These are phyloP conservation scores for Erysimum cheiranthoides DNA, from an alignment of 345 rosid species.

Conservation along the genomic window DNA sequence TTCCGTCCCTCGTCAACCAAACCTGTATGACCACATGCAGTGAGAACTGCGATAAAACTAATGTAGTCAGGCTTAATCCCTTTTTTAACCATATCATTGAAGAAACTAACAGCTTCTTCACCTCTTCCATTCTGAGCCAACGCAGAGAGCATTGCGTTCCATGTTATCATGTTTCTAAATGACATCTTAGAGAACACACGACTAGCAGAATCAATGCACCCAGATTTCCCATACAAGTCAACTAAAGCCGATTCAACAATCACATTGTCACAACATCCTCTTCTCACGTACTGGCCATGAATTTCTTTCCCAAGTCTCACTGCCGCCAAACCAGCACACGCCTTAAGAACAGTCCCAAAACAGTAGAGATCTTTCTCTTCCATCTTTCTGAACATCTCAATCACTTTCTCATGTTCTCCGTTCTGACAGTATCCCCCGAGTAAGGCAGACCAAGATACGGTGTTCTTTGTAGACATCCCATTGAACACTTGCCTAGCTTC, in stretches of 20 bases:
- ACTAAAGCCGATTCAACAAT: conserved; percentile 88
- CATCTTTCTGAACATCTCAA: conserved; percentile 66
- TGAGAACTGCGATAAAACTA: conserved; percentile 82
- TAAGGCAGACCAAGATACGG: conserved; percentile 84
- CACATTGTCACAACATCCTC: conserved; percentile 72
- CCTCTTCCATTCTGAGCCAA: conserved; percentile 91
- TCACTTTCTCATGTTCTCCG: conserved; percentile 61
- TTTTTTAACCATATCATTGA: conserved; percentile 58
- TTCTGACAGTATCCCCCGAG: conserved; percentile 85
- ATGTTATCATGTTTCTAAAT: conserved; percentile 67
- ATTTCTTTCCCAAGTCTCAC: conserved; percentile 82
- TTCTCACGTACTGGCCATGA: conserved; percentile 84
- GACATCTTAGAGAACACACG: conserved; percentile 59
- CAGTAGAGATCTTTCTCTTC: conserved; percentile 66
- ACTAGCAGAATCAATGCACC: conserved; percentile 68
- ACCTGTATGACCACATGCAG: conserved; percentile 86
- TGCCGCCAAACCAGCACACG: conserved; percentile 84
- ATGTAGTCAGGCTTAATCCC: conserved; percentile 77
- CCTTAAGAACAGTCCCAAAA: conserved; percentile 86
- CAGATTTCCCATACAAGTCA: conserved; percentile 89
- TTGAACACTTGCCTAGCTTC: conserved; percentile 70
- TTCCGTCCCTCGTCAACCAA: conserved; percentile 69
- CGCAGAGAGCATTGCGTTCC: conserved; percentile 87
- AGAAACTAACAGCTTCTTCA: conserved; percentile 65
- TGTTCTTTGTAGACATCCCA: conserved; percentile 69